Evolutionary conservation across 129 eudicot species (phyloP).

Genomic region (Tagetes patula): DNA sequence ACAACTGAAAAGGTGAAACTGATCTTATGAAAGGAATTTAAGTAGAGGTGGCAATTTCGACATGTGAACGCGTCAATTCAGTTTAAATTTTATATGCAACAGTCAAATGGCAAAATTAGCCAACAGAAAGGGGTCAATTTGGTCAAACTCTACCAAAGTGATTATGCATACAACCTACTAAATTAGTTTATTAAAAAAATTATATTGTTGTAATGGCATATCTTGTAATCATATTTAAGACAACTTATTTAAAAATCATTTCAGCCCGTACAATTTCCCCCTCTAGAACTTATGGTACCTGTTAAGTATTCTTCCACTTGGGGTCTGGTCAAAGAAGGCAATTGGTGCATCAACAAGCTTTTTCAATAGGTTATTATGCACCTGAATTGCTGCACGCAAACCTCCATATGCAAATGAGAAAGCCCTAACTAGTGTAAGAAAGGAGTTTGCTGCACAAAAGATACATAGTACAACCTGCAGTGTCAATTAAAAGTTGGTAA

Average conservation of each 20-base stretch:
- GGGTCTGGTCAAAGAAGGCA: constrained; percentile 84
- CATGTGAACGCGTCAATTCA: not conserved
- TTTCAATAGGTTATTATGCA: constrained; percentile 64
- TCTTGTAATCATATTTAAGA: not conserved
- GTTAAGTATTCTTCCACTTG: constrained; percentile 94
- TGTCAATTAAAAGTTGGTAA: constrained; percentile 20
- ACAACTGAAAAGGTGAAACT: not conserved
- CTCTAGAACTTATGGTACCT: too few relatives aligned
- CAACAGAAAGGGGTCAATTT: not conserved
- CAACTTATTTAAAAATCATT: not conserved
- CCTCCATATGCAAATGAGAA: constrained; percentile 98
- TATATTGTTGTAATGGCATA: not conserved
- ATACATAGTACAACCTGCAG: constrained; percentile 62
- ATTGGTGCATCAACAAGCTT: constrained; percentile 77
- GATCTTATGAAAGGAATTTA: not conserved
- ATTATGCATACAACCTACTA: not conserved
- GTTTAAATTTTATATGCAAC: constrained; percentile 11
- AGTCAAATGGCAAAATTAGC: not conserved
- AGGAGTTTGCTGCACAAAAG: constrained; percentile 60
- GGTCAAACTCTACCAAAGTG: not conserved
- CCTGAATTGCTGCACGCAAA: constrained; percentile 76
- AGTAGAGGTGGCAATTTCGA: constrained; percentile 7
- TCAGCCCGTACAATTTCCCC: too few relatives aligned
- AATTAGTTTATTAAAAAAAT: not conserved
- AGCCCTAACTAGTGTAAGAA: constrained; percentile 76